These are phyloP conservation scores for Nicotiana benthamiana DNA, from an alignment of 257 asterid genomes.

Conservation along the genomic window DNA sequence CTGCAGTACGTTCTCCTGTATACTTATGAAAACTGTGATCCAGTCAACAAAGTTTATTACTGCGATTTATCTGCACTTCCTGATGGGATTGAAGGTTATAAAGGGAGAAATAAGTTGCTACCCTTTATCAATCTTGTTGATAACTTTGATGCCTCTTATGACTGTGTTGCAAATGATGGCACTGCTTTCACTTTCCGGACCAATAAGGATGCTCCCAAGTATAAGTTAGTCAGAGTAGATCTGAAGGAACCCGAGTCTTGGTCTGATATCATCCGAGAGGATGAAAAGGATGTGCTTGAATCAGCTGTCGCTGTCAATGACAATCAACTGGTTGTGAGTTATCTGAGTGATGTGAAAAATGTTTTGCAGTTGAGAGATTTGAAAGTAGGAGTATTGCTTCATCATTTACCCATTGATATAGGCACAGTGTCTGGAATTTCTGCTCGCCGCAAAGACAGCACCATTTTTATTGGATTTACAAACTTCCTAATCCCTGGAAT, in stretches of 20 bases:
- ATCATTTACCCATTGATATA: conserved; percentile 69
- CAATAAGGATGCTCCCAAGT: conserved; percentile 87
- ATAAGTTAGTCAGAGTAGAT: conserved; percentile 75
- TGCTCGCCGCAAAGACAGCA: conserved; percentile 58
- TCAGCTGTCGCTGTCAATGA: conserved; percentile 73
- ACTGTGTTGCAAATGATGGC: conserved; percentile 66
- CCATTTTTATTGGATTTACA: conserved; percentile 59
- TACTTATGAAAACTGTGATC: conserved; percentile 65
- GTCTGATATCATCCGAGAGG: conserved; percentile 65
- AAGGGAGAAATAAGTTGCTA: conserved; percentile 50
- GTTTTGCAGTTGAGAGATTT: conserved; percentile 84
- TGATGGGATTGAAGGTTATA: conserved; percentile 60
- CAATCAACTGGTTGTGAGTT: conserved; percentile 53
- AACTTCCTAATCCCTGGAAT: conserved; percentile 90
- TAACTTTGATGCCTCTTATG: conserved; percentile 71
- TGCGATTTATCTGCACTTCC: conserved; percentile 67
- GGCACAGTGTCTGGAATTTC: conserved; percentile 74
- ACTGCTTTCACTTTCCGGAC: conserved; percentile 73
- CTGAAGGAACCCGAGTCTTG: conserved; percentile 62
- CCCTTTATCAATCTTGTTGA: conserved; percentile 93
- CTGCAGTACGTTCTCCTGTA: conserved; percentile 78
- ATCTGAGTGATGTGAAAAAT: conserved; percentile 79
- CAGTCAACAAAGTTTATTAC: conserved; percentile 80
- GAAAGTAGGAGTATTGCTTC: conserved; percentile 60
- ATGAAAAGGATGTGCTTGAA: conserved; percentile 75